These are phyloP conservation scores for Quillaja saponaria DNA, from an alignment of 306 rosid genomes.

Conservation along the genomic window DNA sequence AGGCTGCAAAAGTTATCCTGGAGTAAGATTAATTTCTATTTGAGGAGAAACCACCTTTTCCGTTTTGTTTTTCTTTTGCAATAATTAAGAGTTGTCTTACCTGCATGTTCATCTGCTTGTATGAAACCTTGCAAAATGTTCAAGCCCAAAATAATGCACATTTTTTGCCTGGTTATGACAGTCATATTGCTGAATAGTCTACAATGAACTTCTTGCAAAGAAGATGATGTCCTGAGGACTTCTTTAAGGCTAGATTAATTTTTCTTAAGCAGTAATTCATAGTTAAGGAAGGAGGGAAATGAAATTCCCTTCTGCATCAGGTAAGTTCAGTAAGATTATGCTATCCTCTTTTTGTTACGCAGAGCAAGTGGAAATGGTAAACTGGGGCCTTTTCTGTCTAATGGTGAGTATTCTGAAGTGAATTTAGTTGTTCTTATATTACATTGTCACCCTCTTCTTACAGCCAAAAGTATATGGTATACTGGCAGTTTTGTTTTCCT, in stretches of 20 bases:
- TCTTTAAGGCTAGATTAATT: no score
- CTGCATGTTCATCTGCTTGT: neutral
- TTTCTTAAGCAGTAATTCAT: no score
- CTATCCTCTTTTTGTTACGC: slow-evolving; percentile 34
- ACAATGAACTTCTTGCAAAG: no score
- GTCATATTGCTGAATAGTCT: no score
- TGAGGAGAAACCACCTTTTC: neutral
- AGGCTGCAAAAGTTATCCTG: slow-evolving; percentile 77
- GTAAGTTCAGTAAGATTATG: neutral
- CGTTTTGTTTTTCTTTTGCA: neutral
- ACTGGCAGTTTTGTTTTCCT: no score
- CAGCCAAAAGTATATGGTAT: no score
- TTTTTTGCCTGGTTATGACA: no score
- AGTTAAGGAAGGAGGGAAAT: no score
- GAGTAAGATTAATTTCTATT: slow-evolving; percentile 43
- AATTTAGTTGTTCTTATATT: slow-evolving; percentile 29
- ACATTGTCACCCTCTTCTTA: no score
- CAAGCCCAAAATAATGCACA: no score
- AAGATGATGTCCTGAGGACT: no score
- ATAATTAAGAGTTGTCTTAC: slow-evolving; percentile 10
- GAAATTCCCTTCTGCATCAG: no score
- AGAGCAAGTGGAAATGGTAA: slow-evolving; percentile 67
- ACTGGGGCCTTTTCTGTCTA: slow-evolving; percentile 61
- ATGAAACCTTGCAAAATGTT: neutral
- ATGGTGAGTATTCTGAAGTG: slow-evolving; percentile 58